Percentiles rank a stretch among this genome's conserved stretches.
Conservation (phyloP, 2,329 filamentous ascomycete genomes). For the Ophiostoma novo-ulmi region DNA sequence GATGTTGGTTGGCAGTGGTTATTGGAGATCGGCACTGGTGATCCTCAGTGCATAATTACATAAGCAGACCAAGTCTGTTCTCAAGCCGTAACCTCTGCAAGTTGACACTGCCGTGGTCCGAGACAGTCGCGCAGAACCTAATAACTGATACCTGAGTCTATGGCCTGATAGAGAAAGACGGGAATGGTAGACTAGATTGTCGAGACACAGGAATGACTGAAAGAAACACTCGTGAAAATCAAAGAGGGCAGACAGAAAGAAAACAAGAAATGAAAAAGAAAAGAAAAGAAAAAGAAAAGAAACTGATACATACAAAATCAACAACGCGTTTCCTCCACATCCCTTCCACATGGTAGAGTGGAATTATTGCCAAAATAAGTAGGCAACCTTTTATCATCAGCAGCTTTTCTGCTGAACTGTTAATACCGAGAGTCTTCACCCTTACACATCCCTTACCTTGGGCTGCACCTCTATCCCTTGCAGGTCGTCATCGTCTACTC, state of each 20-base stretch:
- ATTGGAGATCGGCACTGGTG: neutral
- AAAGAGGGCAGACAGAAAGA: no score
- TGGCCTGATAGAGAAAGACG: neutral
- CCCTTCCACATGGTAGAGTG: slow-evolving; percentile 4
- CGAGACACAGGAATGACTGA: neutral
- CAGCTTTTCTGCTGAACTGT: no score
- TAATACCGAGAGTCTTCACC: neutral
- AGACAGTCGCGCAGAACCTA: neutral
- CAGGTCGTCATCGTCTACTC: neutral
- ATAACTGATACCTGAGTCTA: neutral
- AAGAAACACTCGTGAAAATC: no score
- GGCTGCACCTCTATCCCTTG: neutral
- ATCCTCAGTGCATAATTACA: neutral
- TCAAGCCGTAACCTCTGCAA: no score
- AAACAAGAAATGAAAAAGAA: neutral
- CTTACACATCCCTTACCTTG: neutral
- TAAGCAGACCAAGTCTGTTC: neutral
- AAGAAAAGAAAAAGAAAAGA: neutral
- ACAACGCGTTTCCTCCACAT: neutral
- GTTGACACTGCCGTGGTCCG: neutral
- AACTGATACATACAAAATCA: neutral
- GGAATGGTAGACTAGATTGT: neutral
- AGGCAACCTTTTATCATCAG: no score
- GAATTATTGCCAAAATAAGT: neutral
- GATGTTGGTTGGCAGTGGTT: neutral